A percentile compares a stretch with the other conserved stretches of the same genome.
Conservation (phyloP, 108 stramenopile species). For the Conticribra weissflogii region DNA sequence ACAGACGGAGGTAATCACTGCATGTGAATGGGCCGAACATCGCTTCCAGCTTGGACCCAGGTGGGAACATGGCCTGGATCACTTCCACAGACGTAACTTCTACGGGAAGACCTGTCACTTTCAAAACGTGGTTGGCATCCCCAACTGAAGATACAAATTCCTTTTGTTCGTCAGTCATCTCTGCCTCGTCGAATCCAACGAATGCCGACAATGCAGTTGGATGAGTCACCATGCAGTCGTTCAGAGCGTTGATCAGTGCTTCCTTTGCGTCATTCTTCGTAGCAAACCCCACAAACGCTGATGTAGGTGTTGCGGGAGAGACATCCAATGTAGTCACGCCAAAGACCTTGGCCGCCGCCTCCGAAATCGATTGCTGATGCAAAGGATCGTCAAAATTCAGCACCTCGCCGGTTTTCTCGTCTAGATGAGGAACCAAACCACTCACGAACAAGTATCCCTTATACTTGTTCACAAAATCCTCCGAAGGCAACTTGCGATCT, state of each 20-base stretch:
- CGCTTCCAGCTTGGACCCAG: conserved; percentile 55
- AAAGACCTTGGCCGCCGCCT: conserved; percentile 61
- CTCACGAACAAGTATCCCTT: conserved; percentile 73
- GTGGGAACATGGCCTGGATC: conserved; percentile 60
- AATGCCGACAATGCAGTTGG: conserved; percentile 29
- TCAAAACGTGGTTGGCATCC: conserved; percentile 52
- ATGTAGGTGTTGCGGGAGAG: conserved; percentile 64
- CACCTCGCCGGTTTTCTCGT: conserved; percentile 48
- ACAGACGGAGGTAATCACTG: conserved; percentile 62
- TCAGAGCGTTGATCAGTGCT: conserved; percentile 37
- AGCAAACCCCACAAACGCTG: conserved; percentile 79
- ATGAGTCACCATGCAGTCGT: conserved; percentile 23
- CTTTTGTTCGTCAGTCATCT: conserved; percentile 42
- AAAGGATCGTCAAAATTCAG: conserved; percentile 65
- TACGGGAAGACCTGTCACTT: conserved; percentile 63
- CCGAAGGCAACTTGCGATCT: conserved; percentile 52
- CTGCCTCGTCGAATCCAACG: conserved; percentile 22
- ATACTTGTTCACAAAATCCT: conserved; percentile 66
- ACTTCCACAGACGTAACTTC: conserved; percentile 48
- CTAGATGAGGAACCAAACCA: conserved; percentile 67
- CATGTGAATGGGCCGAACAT: conserved; percentile 59
- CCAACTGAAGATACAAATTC: conserved; percentile 44
- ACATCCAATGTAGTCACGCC: conserved; percentile 63
- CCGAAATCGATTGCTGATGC: conserved; percentile 63
- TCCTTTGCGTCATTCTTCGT: conserved; percentile 52